These are phyloP conservation scores for Fistulifera pelliculosa DNA, from an alignment of 108 stramenopile species.

Conservation along the genomic window DNA sequence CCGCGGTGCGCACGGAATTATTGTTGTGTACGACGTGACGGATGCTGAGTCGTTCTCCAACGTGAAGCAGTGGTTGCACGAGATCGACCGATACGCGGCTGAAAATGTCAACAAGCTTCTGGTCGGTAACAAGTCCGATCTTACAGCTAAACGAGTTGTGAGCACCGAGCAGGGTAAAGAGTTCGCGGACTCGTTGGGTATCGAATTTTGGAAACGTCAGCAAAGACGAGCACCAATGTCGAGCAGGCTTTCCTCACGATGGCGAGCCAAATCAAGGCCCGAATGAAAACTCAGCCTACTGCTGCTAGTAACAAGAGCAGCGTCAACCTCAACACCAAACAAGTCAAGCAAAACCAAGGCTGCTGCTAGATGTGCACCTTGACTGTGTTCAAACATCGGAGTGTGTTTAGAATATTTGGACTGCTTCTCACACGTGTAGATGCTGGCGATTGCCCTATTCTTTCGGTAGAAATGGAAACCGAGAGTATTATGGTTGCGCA, in stretches of 20 bases:
- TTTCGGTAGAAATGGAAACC: too few species aligned
- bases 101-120: slow-evolving; percentile 99
- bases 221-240: slow-evolving; percentile 97
- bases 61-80: slow-evolving; percentile 99
- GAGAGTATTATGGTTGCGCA: neutral
- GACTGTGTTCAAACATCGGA: neutral
- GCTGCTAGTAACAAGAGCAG: slow-evolving; percentile 53
- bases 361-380: slow-evolving; percentile 56
- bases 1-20: slow-evolving; percentile 95
- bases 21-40: slow-evolving; percentile 95
- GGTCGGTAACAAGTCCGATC: slow-evolving; percentile 99
- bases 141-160: slow-evolving; percentile 90
- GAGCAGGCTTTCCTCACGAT: slow-evolving; percentile 99
- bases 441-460: too few species aligned
- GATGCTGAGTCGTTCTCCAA: slow-evolving; percentile 95
- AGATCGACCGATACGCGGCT: slow-evolving; percentile 97
- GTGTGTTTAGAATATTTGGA: neutral
- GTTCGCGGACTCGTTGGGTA: slow-evolving; percentile 95
- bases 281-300: slow-evolving; percentile 91
- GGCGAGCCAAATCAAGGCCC: slow-evolving; percentile 96
- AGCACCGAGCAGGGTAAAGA: slow-evolving; percentile 95
- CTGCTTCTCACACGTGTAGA: neutral
- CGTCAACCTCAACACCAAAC: slow-evolving; percentile 67
- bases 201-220: slow-evolving; percentile 99
- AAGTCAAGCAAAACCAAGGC: slow-evolving; percentile 67